Conservation (phyloP, 352 stramenopile genomes). For the Pythium folliculosum region DNA sequence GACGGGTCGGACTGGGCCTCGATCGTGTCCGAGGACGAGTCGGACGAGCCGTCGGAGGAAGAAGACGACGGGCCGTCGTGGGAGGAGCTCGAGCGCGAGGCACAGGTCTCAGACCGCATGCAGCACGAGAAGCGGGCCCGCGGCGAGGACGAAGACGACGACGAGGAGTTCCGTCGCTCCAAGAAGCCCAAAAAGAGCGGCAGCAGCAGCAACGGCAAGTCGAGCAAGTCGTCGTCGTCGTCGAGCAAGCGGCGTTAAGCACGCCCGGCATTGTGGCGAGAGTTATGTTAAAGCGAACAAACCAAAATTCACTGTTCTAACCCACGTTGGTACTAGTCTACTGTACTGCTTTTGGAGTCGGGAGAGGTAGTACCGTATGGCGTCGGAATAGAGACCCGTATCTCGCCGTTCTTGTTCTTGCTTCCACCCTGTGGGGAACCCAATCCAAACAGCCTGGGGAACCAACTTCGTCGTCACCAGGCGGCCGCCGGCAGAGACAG, state of each 20-base stretch:
- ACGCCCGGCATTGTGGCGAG: no score
- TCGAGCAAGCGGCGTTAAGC: constrained; percentile 23
- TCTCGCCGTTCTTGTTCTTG: constrained; percentile 2
- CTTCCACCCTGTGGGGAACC: not conserved
- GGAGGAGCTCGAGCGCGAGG: constrained; percentile 56
- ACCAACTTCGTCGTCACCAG: not conserved
- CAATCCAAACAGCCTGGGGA: not conserved
- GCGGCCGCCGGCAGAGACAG: constrained; percentile 3
- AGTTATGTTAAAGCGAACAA: constrained; percentile 14
- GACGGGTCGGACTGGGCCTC: constrained; percentile 41
- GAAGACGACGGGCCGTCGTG: constrained; percentile 56
- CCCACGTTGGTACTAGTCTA: no score
- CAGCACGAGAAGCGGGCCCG: constrained; percentile 40
- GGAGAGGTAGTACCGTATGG: not conserved
- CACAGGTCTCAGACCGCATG: constrained; percentile 38
- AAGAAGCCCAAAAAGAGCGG: constrained; percentile 44
- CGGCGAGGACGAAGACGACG: constrained; percentile 40
- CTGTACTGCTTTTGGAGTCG: not conserved
- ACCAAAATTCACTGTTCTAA: not conserved
- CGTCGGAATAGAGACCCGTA: constrained; percentile 14
- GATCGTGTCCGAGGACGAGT: constrained; percentile 35
- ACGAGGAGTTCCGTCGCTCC: constrained; percentile 39
- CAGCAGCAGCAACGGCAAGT: constrained; percentile 20
- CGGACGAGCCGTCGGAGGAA: constrained; percentile 40
- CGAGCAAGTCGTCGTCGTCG: constrained; percentile 2